Conservation (phyloP, 768 basidiomycete species). For the Hygrocybe coccinea region DNA sequence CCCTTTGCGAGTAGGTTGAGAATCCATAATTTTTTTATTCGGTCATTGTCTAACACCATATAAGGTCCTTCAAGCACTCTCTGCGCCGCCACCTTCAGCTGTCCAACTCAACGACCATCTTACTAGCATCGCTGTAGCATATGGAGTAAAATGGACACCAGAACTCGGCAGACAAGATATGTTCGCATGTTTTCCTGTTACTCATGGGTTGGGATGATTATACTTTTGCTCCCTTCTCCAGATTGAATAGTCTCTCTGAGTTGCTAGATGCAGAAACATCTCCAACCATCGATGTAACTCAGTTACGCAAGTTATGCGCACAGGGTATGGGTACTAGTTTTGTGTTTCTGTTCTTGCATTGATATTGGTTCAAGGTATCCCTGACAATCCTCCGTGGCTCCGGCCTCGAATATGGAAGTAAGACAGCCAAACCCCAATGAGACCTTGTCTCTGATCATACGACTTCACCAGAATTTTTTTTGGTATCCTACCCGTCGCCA, state of each 20-base stretch:
- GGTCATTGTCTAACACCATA: background rate
- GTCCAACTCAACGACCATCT: constrained; percentile 54
- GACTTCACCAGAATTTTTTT: constrained; percentile 48
- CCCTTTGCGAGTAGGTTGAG: constrained; percentile 41
- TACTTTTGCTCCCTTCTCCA: constrained; percentile 22
- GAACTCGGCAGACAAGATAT: constrained; percentile 57
- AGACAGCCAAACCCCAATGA: constrained; percentile 20
- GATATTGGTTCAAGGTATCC: constrained; percentile 47
- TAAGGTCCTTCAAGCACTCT: constrained; percentile 50
- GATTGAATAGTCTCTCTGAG: constrained; percentile 55
- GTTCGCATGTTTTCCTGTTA: constrained; percentile 29
- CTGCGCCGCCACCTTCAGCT: constrained; percentile 51
- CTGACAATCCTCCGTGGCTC: constrained; percentile 70
- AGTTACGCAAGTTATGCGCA: constrained; percentile 52
- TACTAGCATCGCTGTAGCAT: constrained; percentile 46
- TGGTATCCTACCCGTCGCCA: constrained; percentile 54
- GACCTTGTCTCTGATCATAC: background rate
- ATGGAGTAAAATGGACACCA: constrained; percentile 57
- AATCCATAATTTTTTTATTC: background rate
- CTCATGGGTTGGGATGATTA: background rate
- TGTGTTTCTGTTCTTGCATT: constrained; percentile 9
- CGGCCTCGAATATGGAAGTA: constrained; percentile 77
- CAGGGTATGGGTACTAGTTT: constrained; percentile 42
- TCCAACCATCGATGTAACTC: constrained; percentile 50
- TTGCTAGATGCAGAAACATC: constrained; percentile 49